Evolutionary conservation across 1,284 basidiomycete genomes (phyloP), one percentile per base, ranked within the genome.

Genomic region (Xanthoconium separans): DNA sequence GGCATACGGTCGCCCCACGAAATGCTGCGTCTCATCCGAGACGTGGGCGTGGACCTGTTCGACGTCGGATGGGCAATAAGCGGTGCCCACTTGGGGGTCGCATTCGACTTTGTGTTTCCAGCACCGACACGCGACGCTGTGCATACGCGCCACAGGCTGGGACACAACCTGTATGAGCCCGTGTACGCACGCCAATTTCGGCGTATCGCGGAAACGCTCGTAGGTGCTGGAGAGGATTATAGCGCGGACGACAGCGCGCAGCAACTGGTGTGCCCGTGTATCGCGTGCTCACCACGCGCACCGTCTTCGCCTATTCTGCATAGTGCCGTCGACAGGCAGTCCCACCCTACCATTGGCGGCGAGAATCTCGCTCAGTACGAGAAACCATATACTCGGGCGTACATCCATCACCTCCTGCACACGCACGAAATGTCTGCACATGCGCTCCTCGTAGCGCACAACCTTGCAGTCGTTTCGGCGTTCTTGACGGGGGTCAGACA

Each of bases 351-450:
- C 16, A 36, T 33, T 2, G n/a, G 10, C 3, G 48, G 33, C 27
- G 33, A 58, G 46, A 30, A 9, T 50, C 57, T 11, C 42, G 51
- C 4, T 7, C 33, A 22, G 48, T 61, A 62, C 31, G 60, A 58
- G 30, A 53, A 44, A 3, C 74, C 80, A 0, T 80, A 77, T 62
- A 84, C 82, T 4, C 81, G 85, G n/a, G 85, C 87, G 3, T 93
- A 93, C 61, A 50, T 91, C 31, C 89, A 93, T 65, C 91, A 93
- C 62, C 80, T 93, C 12, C 73, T 93, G 41, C 85, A 88, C 50
- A 91, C 91, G 9, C 91, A 93, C 71, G 91, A 93, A 67, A 92
- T 93, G 91, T 83, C 85, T 0, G 85, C 89, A 1, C 87, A 92
- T 61, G 66, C 88, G 5, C 68, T 92, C 33, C 78, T 93, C 12